Base-by-base conservation (phyloP, 352 stramenopile species). In the Elongisporangium anandrum region DNA sequence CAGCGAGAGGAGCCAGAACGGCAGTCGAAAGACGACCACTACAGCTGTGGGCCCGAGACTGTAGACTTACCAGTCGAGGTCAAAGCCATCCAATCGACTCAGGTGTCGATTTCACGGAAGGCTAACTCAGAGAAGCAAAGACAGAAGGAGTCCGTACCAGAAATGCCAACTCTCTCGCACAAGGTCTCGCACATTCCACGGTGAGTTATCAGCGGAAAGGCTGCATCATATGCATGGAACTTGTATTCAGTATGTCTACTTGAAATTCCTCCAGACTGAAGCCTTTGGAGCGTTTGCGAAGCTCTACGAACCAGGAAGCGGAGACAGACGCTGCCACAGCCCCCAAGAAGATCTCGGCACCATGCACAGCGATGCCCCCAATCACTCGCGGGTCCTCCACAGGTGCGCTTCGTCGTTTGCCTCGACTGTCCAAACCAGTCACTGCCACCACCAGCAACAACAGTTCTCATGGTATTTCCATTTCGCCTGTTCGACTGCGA, bases 401-500 rank as follows among this genome's bases (percentile, higher is more conserved):
- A 6, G 60, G 58, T 22, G 56, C 69, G 19, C 55, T 29, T n/a
- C 52, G 54, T 51, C 61, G 66, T 39, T 63, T 73, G 52, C 71
- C 60, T 39, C 52, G 47, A 52, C 48, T 75, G 38, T 48, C 55
- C n/a, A 53, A 59, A 13, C 50, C n/a, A 26, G 10, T n/a, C 5
- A 59, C n/a, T 22, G 15, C 20, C 3, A 60, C 39, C 34, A 15
- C 34, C 34, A 45, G 34, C 34, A 45, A 45, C 34, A 45, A 45
- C 34, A 45, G 34, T 45, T 45, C 34, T 9, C 52, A 71, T 4
- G 68, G 51, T 9, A 58, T 72, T 34, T 64, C 63, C 20, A 77
- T 68, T 49, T 77, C 66, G 7, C 69, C 69, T 13, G 65, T 82
- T 12, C 60, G 70, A 20, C 54, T 75, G 13, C 68, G 75, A 59